Evolutionary conservation across 108 stramenopile species (phyloP), one percentile per base, ranked within the genome.

Genomic region (Seminavis robusta): DNA sequence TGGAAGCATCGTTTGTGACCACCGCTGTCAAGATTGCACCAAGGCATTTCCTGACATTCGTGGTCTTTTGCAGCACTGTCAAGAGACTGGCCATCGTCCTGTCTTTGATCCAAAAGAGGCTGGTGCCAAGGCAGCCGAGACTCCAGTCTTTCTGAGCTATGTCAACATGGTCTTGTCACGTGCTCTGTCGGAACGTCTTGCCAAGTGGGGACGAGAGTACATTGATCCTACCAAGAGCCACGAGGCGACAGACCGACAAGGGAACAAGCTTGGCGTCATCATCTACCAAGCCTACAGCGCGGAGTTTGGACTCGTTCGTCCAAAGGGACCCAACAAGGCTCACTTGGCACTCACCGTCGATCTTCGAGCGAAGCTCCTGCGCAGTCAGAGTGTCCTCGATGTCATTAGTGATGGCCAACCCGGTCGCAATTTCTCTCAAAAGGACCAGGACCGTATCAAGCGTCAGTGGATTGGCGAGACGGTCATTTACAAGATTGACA

Each of bases 401-500:
- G 26, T 49, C 43, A 33, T 83, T 25, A 45, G 57, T 29, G 41
- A 49, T 17, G 47, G 29, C 25, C 30, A 44, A 11, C 73, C 73
- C 8, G 40, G 42, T 9, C 13, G 26, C 33, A 43, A 50, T 13
- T 71, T 57, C 10, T 24, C 40, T 10, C 33, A 4, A 1, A 30
- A 47, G 27, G 71, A 76, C 5, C 11, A 54, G 16, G 48, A 55
- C 1, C 28, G 34, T 3, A 56, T 52, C 23, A 76, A 59, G 38
- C 51, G 63, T n/a, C 0, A 62, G 4, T 79, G 67, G 61, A 70
- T 71, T 42, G 74, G 76, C 1, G 75, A 84, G 51, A 37, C 62
- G 16, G 78, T 84, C 36, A 84, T 84, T 61, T 47, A 58, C 30
- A 84, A 52, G 42, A 68, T 74, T 33, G 83, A 84, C 54, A 84